Base-by-base conservation (phyloP, 192 early-diverging fungal species). In the Linnemannia exigua region DNA sequence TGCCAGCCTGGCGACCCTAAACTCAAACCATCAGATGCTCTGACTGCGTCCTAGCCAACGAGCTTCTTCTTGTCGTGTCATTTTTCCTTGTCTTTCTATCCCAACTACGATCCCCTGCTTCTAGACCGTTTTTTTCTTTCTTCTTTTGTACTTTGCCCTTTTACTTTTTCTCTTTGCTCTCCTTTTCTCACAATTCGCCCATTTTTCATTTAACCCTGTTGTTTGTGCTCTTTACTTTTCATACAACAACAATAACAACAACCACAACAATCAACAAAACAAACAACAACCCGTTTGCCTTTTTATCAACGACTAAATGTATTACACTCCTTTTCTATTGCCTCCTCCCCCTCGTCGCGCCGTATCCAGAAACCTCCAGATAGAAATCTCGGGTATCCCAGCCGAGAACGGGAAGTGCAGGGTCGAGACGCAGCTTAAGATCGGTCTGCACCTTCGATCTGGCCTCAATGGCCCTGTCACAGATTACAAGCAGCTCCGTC, bases 381-480 rank as follows among this genome's bases (percentile, higher is more conserved):
- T 86, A 54, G 70, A 80, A 47, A 86, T 86, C 75, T 76, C 77
- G 52, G 84, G 84, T 74, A 86, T 86, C 38, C 84, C 84, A 25
- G 84, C 84, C 75, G 84, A 86, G 71, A 86, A 86, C 50, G 84
- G 77, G 73, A 94, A 95, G 73, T 95, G 93, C 46, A 88, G 95
- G 17, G 95, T 96, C 35, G 95, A 97, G 84, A 97, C 96, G 58
- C 96, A 96, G 87, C 95, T 95, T 84, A 95, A 95, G 74, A 89
- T 96, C 38, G 94, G 93, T 28, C 78, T 97, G 77, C 92, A 94
- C 69, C 84, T 97, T 28, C 88, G 91, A 12, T 91, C 85, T 16
- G 70, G 72, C 50, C 71, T 86, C 52, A 92, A 93, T 70, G 90
- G 91, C 52, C 88, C 91, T 20, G 90, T 89, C 41, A 88, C 87